Conservation (phyloP, 257 asterid species). For the Mentha longifolia region DNA sequence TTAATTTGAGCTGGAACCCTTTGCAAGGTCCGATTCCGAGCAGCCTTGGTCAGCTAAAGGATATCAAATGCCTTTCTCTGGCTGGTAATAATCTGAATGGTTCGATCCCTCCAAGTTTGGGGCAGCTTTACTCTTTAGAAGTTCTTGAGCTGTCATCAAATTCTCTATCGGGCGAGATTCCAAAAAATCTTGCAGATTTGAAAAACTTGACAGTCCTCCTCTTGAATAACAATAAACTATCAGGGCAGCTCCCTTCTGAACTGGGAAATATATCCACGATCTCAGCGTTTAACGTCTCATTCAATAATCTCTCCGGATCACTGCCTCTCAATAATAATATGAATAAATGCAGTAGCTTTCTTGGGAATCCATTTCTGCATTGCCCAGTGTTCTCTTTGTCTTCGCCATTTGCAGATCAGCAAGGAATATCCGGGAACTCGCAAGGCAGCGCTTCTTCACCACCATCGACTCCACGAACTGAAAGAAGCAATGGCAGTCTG, state of each 20-base stretch:
- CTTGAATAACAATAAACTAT: slow-evolving; percentile 70
- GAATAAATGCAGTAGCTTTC: slow-evolving; percentile 66
- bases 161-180: slow-evolving; percentile 72
- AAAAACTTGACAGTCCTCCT: slow-evolving; percentile 63
- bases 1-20: slow-evolving; percentile 70
- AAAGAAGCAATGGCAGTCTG: slow-evolving; percentile 42
- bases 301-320: slow-evolving; percentile 82
- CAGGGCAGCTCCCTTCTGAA: slow-evolving; percentile 71
- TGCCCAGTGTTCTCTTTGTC: slow-evolving; percentile 64
- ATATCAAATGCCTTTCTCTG: slow-evolving; percentile 62
- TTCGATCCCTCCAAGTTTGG: slow-evolving; percentile 68
- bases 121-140: slow-evolving; percentile 56
- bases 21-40: slow-evolving; percentile 71
- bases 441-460: slow-evolving; percentile 46
- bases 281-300: slow-evolving; percentile 68
- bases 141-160: slow-evolving; percentile 82
- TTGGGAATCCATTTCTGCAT: slow-evolving; percentile 70
- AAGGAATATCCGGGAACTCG: slow-evolving; percentile 49
- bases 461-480: slow-evolving; percentile 39
- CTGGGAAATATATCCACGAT: slow-evolving; percentile 58
- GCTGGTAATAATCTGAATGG: slow-evolving; percentile 78
- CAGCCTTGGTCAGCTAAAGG: slow-evolving; percentile 63
- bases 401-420: slow-evolving; percentile 54
- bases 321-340: slow-evolving; percentile 52
- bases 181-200: slow-evolving; percentile 60